Evolutionary conservation across 495 filamentous ascomycete species (phyloP), one percentile per base, ranked within the genome.

Genomic region (Xylona heveae): DNA sequence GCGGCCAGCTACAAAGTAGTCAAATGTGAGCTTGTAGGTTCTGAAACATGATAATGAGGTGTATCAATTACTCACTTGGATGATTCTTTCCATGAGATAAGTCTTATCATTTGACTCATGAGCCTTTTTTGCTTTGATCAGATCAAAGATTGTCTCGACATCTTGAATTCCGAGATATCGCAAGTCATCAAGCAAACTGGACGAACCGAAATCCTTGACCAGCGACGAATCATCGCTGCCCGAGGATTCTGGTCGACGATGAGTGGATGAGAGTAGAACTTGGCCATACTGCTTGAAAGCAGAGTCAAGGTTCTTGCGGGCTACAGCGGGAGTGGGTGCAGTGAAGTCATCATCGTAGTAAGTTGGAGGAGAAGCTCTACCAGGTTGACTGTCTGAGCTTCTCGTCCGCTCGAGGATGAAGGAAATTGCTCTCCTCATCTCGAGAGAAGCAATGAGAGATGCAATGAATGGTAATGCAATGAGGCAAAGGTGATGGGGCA

Each of bases 31-130:
- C n/a, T n/a, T n/a, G n/a, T n/a, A n/a, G n/a, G n/a, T n/a, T n/a
- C n/a, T n/a, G n/a, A n/a, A n/a, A n/a, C n/a, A n/a, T n/a, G n/a
- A n/a, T n/a, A n/a, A n/a, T n/a, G n/a, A n/a, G n/a, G n/a, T n/a
- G n/a, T n/a, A n/a, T n/a, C n/a, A 19, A 17, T 19, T 25, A 26
- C 14, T 24, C 15, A 40, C 38, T 28, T 40, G 38, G 24, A 36
- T 39, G 18, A 46, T 38, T 15, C 43, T 36, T 29, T 46, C 43
- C 43, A 46, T 46, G 15, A 46, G 30, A 46, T 53, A 50, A 37
- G 74, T 80, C 57, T 82, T 84, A 48, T 88, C 79, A 39, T 81
- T 70, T 0, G 54, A 40, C 14, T 68, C 40, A 33, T 71, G 64
- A 12, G 75, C 68, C 14, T 50, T 53, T 45, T 70, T 65, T 33